Evolutionary conservation across 2,329 filamentous ascomycete genomes (phyloP), one percentile per base, ranked within the genome.

Genomic region (Talaromyces sp.): DNA sequence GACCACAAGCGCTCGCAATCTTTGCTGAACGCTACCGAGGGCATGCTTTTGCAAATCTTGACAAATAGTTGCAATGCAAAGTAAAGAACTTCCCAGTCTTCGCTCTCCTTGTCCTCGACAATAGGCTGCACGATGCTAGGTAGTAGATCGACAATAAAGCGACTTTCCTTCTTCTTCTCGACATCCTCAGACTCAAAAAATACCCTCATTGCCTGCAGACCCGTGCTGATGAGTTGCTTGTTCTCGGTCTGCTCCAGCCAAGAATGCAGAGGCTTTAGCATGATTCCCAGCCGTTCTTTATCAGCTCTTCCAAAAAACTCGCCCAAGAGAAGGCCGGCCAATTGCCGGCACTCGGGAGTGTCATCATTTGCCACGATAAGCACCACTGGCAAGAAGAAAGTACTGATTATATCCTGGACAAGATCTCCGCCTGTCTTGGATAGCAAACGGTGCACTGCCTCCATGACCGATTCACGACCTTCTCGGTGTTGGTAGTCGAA

Each of bases 391-490:
- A 96, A 82, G 78, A 97, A 99, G 70, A 92, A 90, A 21, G 86
- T 89, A 1, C 86, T 85, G 0, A 91, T 83, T 35, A 96, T 84
- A 65, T 96, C 90, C 71, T 96, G 91, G 8, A 93, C 85, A 52
- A 93, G 86, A 27, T 92, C 89, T 43, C 91, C 85, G 0, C 89
- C 88, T 4, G 93, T 88, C 76, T 97, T 98, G 64, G 85, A 87
- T 24, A 98, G 80, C n/a, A 99, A 80, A 50, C 93, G 81, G 70
- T 96, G 89, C 52, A 97, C 82, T 3, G 93, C 86, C 75, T 99
- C 95, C 85, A 99, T 91, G 29, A 97, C 91, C 0, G 93, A 97
- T 63, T 96, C 82, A 41, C 96, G 85, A 29, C 95, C 95, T 62
- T 95, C 90, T 66, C 92, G 87, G 68, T 96, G 87, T 50, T 93